phyloP scores from a whole-genome alignment of 2,329 filamentous ascomycete genomes.

The Aspergillus caelatus region DNA sequence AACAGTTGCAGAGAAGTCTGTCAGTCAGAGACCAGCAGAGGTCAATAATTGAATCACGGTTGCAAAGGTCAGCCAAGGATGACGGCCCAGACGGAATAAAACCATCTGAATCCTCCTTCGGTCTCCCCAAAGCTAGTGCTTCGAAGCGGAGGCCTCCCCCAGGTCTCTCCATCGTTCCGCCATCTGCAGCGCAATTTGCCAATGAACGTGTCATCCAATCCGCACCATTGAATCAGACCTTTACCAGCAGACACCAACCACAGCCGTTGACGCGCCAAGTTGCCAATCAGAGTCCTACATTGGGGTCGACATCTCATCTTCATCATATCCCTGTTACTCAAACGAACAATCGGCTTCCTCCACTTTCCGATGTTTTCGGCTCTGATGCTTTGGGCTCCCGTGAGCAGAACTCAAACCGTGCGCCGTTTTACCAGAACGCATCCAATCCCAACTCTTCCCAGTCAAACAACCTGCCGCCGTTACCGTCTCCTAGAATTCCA shows the following conservation, averaged over 20 bases:
- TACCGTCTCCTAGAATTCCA: constrained; percentile 79
- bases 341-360: constrained; percentile 87
- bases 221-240: constrained; percentile 90
- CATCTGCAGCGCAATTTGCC: constrained; percentile 87
- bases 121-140: constrained; percentile 43
- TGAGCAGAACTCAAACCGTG: constrained; percentile 39
- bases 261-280: constrained; percentile 77
- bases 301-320: constrained; percentile 84
- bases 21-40: constrained; percentile 92
- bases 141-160: constrained; percentile 68
- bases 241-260: constrained; percentile 83
- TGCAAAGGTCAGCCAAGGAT: constrained; percentile 84
- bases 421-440: constrained; percentile 55
- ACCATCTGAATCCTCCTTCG: constrained; percentile 53
- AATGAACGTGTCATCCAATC: constrained; percentile 96
- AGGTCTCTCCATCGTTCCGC: constrained; percentile 91
- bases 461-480: constrained; percentile 66
- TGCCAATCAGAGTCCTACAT: constrained; percentile 77
- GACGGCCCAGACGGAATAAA: constrained; percentile 65
- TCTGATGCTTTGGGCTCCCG: constrained; percentile 64
- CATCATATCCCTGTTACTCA: constrained; percentile 86
- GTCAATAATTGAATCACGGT: constrained; percentile 87
- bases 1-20: constrained; percentile 91
- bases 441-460: constrained; percentile 66
- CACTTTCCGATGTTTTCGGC: constrained; percentile 92